phyloP scores from a whole-genome alignment of 805 yeast genomes.

The Wickerhamiella bombiphila region DNA sequence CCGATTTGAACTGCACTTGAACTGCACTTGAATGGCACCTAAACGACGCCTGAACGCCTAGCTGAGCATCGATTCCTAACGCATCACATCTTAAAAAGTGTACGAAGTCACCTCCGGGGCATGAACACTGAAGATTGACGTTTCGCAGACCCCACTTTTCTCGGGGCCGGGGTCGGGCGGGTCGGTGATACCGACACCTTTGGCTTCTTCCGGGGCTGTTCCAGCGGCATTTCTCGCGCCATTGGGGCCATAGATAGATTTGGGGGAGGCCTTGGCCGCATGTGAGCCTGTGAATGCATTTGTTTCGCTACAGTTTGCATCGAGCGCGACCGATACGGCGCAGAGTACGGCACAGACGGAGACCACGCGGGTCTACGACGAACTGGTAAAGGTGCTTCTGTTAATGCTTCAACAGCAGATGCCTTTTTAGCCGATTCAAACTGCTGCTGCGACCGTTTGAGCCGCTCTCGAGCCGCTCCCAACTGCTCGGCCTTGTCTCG shows the following conservation, averaged over 20 bases:
- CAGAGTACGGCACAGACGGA: slow-evolving; percentile 1
- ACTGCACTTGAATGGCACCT: no score
- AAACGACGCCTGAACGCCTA: no score
- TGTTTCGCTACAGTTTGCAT: slow-evolving; percentile 18
- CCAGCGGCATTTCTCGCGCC: slow-evolving; percentile 5
- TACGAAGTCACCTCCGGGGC: slow-evolving; percentile 4
- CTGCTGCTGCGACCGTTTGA: slow-evolving; percentile 20
- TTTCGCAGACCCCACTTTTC: no score
- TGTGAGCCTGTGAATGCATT: slow-evolving; percentile 5
- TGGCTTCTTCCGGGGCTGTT: no score
- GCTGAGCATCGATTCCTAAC: no score
- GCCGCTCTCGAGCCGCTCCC: slow-evolving; percentile 29
- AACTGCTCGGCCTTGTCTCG: slow-evolving; percentile 32
- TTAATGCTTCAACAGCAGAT: slow-evolving; percentile 13
- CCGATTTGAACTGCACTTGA: no score
- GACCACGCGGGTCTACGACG: slow-evolving; percentile 3
- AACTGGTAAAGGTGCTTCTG: slow-evolving; percentile 9
- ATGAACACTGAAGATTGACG: slow-evolving; percentile 9
- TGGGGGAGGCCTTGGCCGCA: not conserved
- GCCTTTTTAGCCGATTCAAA: slow-evolving; percentile 18
- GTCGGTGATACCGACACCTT: no score
- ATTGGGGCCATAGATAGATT: no score
- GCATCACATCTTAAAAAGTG: no score
- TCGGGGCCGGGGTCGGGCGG: no score
- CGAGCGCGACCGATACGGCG: slow-evolving; percentile 10